Evolutionary conservation across 805 yeast genomes (phyloP), one percentile per base, ranked within the genome.

Genomic region (Saccharomycopsis amapae): DNA sequence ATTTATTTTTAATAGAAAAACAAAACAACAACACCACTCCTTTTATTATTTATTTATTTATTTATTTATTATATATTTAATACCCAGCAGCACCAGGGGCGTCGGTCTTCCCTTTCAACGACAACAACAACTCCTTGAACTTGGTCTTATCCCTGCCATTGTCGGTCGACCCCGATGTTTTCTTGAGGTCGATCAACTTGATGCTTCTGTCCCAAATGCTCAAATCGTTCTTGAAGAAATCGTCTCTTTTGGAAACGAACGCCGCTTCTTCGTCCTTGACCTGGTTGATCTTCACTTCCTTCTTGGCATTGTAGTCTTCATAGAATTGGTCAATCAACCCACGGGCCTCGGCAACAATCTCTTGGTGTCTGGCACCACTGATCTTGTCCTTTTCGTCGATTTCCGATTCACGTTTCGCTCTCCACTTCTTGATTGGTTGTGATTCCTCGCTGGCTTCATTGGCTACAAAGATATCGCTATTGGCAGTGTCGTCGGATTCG

Each of bases 11-110:
- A n/a, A n/a, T n/a, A n/a, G n/a, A n/a, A n/a, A n/a, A 10, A 13
- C 9, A 28, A 28, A 28, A 9, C 9, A 13, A 28, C 31, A 13
- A 13, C 9, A 28, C 13, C 31, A 28, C 13, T 28, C 13, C 13
- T 28, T 13, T 10, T 28, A 10, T 13, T 28, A 10, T 28, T 9
- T 10, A 28, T 28, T 28, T 13, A 28, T 28, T 28, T 28, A 13
- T 28, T 28, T 10, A 10, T n/a, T 38, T 40, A 12, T 12, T n/a
- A n/a, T n/a, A n/a, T n/a, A 33, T 7, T 15, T 25, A 71, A 59
- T 76, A 77, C 12, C 84, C 84, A 25, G 73, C 83, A 32, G 87
- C 88, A 32, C 89, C 90, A 22, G 93, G 93, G 40, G 78, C 90
- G 50, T 73, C 71, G 40, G 72, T 74, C 55, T 83, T 84, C 34